Evolutionary conservation across 2,329 filamentous ascomycete genomes (phyloP).

Genomic region (Westerdykella sp.): DNA sequence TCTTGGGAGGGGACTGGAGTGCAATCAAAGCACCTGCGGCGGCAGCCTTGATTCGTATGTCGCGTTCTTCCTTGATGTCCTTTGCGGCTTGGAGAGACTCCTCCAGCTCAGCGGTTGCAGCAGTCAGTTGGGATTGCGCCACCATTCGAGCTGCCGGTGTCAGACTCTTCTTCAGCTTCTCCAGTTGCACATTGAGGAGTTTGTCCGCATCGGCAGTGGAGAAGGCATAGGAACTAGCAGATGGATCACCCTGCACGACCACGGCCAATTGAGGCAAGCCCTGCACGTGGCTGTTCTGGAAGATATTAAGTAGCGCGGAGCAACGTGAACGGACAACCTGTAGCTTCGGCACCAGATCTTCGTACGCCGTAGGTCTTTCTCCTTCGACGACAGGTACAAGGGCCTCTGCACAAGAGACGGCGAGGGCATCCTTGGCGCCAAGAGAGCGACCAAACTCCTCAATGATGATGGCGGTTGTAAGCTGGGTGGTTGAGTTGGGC

Average conservation of each 20-base stretch:
- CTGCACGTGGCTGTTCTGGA: constrained; percentile 58
- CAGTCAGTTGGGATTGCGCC: constrained; percentile 68
- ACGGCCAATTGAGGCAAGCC: constrained; percentile 79
- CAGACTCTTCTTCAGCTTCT: constrained; percentile 81
- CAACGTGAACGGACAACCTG: constrained; percentile 89
- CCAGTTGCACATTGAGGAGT: constrained; percentile 77
- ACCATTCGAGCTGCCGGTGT: constrained; percentile 82
- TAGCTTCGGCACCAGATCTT: constrained; percentile 83
- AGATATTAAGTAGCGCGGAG: constrained; percentile 80
- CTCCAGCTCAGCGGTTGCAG: constrained; percentile 65
- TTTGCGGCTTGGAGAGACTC: constrained; percentile 74
- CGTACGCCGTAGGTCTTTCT: constrained; percentile 75
- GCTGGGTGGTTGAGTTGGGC: constrained; percentile 75
- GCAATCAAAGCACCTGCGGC: constrained; percentile 83
- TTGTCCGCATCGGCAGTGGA: constrained; percentile 83
- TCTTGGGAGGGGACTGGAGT: constrained; percentile 85
- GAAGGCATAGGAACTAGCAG: constrained; percentile 89
- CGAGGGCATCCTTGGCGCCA: constrained; percentile 42
- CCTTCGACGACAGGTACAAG: constrained; percentile 73
- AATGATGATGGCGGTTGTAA: constrained; percentile 74
- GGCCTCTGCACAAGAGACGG: constrained; percentile 55
- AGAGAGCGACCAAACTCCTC: constrained; percentile 73
- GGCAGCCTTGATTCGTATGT: constrained; percentile 78
- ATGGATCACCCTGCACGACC: constrained; percentile 85
- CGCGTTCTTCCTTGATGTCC: constrained; percentile 69